These are phyloP conservation scores for Malbranchea zuffiana DNA, from an alignment of 2,329 filamentous ascomycete genomes.

Conservation along the genomic window DNA sequence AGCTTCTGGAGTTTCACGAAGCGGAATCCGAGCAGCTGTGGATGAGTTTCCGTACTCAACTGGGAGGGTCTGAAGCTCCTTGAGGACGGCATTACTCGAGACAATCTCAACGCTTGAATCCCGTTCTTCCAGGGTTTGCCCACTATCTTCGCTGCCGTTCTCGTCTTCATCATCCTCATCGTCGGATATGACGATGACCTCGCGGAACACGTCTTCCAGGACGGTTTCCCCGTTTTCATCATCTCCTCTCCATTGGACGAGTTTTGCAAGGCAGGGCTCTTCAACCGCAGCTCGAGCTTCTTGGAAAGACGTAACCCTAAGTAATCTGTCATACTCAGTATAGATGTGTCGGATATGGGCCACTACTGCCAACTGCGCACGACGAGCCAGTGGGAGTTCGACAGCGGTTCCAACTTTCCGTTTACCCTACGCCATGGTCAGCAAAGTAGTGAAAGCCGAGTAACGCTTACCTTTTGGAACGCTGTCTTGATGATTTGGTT, in stretches of 20 bases:
- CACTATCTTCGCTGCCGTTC: constrained; percentile 25
- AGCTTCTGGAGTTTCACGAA: constrained; percentile 26
- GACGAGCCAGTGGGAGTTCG: constrained; percentile 44
- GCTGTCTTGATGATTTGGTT: constrained; percentile 49
- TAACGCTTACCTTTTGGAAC: constrained; percentile 44
- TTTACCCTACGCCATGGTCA: constrained; percentile 36
- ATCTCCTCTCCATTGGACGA: constrained; percentile 54
- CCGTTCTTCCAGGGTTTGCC: constrained; percentile 20
- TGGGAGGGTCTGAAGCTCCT: constrained; percentile 26
- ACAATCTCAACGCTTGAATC: constrained; percentile 36
- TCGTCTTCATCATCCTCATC: constrained; percentile 44
- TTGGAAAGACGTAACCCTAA: constrained; percentile 43
- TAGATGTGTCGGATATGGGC: constrained; percentile 53
- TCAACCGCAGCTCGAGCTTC: constrained; percentile 47
- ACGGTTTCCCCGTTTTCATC: constrained; percentile 43
- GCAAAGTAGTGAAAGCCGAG: constrained; percentile 12
- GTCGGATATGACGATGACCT: constrained; percentile 54
- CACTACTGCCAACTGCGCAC: constrained; percentile 51
- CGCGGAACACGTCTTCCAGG: constrained; percentile 51
- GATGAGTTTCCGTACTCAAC: constrained; percentile 19
- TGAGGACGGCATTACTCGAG: constrained; percentile 28
- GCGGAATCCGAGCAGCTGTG: constrained; percentile 13
- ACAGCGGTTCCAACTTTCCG: constrained; percentile 47
- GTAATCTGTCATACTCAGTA: constrained; percentile 51
- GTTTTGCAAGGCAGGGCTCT: constrained; percentile 43